A percentile compares a stretch with the other conserved stretches of the same genome.
Conservation (phyloP, 1,284 basidiomycete species). For the Schizopora paradoxa region DNA sequence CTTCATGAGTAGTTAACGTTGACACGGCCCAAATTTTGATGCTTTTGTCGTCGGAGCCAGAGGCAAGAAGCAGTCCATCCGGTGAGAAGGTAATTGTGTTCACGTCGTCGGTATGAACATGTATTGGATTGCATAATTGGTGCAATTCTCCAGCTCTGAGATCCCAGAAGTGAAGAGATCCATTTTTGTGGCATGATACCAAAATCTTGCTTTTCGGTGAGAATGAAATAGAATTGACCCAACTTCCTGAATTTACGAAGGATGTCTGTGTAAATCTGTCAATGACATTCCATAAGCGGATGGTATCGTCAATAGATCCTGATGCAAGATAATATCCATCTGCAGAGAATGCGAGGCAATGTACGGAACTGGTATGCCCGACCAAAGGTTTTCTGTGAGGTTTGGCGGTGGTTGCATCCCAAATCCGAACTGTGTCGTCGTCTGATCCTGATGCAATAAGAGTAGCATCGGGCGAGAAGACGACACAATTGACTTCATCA, state of each 20-base stretch:
- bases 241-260: too few species aligned
- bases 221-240: conserved; percentile 1
- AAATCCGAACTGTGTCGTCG: conserved; percentile 8
- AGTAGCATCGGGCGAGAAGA: conserved; percentile 5
- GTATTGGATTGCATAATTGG: conserved; percentile 1
- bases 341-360: too few species aligned
- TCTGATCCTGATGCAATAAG: conserved; percentile 5
- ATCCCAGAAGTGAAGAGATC: conserved; percentile 1
- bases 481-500: conserved; percentile 18
- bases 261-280: too few species aligned
- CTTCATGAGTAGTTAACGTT: too few species aligned
- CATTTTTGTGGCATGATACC: conserved; percentile 1
- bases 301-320: conserved; percentile 3
- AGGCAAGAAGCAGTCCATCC: not conserved
- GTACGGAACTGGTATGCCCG: too few species aligned
- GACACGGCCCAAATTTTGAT: conserved; percentile 5
- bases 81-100: conserved; percentile 16
- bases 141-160: conserved; percentile 1
- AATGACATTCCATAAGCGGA: conserved; percentile 18
- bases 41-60: conserved; percentile 8
- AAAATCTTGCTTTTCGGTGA: not conserved
- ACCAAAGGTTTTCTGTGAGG: too few species aligned
- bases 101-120: conserved; percentile 19
- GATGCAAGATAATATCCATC: conserved; percentile 6
- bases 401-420: not conserved